A percentile compares a stretch with the other conserved stretches of the same genome.
Evolutionary conservation across 1,284 basidiomycete genomes (phyloP).

Genomic region (Bondarzewia mesenterica): DNA sequence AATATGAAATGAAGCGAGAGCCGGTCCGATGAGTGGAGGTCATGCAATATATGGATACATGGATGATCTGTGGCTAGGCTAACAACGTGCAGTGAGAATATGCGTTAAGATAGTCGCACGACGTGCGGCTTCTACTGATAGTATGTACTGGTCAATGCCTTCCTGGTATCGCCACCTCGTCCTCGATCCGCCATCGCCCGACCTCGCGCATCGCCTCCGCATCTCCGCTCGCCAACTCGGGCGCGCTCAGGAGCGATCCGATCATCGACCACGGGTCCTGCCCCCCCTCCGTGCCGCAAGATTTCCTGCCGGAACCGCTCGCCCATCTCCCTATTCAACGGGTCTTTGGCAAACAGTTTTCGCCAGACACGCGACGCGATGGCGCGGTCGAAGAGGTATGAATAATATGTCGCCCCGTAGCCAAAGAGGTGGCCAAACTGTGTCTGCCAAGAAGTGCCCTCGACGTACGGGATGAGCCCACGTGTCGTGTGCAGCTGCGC

Average conservation of each 20-base stretch:
- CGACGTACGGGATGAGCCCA: conserved; percentile 76
- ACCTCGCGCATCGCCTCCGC: conserved; percentile 82
- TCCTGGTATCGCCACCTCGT: conserved; percentile 29
- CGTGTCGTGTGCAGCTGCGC: conserved; percentile 58
- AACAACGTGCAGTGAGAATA: neutral
- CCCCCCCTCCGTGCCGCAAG: conserved; percentile 76
- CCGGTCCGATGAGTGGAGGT: neutral
- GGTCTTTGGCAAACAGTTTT: conserved; percentile 62
- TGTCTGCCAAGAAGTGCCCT: conserved; percentile 86
- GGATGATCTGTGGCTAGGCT: neutral
- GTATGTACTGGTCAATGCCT: conserved; percentile 1
- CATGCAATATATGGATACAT: neutral
- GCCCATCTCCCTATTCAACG: conserved; percentile 57
- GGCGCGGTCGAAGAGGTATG: conserved; percentile 92
- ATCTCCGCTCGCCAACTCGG: conserved; percentile 62
- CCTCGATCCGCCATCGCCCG: conserved; percentile 79
- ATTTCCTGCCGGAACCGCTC: conserved; percentile 78
- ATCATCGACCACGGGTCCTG: conserved; percentile 95
- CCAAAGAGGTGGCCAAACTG: conserved; percentile 95
- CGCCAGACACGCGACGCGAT: conserved; percentile 89
- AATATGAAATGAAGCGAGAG: neutral
- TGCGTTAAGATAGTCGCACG: neutral
- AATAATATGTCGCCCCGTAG: conserved; percentile 97
- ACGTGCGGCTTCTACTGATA: neutral
- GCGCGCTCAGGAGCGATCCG: conserved; percentile 59